Evolutionary conservation across 176 grass and related monocot species (phyloP).

Genomic region (Hsuehochloa calcarea): DNA sequence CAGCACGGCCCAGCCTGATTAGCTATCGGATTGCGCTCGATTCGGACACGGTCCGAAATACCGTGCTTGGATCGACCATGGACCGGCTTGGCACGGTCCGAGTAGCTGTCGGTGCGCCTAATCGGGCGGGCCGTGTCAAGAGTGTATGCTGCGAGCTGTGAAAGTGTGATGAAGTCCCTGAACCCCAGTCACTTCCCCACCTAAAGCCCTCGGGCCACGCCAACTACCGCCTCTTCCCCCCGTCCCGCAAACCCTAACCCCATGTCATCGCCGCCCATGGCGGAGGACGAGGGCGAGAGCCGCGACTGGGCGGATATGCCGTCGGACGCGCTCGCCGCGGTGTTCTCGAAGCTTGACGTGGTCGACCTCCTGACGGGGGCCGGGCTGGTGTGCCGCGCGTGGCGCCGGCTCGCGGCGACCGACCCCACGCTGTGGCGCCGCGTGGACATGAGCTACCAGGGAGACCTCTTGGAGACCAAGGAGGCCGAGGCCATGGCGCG

Average conservation of each 20-base stretch:
- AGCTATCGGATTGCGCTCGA: too few species aligned
- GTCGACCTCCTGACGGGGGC: slow-evolving; percentile 31
- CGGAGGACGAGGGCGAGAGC: slow-evolving; percentile 6
- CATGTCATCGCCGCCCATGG: not conserved
- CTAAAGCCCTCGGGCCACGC: too few species aligned
- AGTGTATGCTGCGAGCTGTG: too few species aligned
- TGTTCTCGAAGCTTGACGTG: slow-evolving; percentile 44
- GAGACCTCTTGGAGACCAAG: slow-evolving; percentile 20
- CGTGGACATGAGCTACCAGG: slow-evolving; percentile 43
- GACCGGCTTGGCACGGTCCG: too few species aligned
- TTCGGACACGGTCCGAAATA: too few species aligned
- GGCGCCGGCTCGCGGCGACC: slow-evolving; percentile 20
- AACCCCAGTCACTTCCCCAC: too few species aligned
- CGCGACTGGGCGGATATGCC: slow-evolving; percentile 53
- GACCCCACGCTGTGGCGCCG: slow-evolving; percentile 44
- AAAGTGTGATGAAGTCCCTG: too few species aligned
- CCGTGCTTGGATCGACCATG: too few species aligned
- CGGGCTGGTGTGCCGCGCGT: slow-evolving; percentile 44
- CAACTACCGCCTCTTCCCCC: not conserved
- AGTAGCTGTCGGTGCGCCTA: too few species aligned
- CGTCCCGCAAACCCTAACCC: slow-evolving; percentile 38
- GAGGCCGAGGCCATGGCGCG: slow-evolving; percentile 42
- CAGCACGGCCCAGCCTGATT: too few species aligned
- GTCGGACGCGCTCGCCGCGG: slow-evolving; percentile 38
- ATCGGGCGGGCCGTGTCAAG: too few species aligned